Evolutionary conservation across 2,329 filamentous ascomycete genomes (phyloP).

Genomic region (Akanthomyces dipterigenus): DNA sequence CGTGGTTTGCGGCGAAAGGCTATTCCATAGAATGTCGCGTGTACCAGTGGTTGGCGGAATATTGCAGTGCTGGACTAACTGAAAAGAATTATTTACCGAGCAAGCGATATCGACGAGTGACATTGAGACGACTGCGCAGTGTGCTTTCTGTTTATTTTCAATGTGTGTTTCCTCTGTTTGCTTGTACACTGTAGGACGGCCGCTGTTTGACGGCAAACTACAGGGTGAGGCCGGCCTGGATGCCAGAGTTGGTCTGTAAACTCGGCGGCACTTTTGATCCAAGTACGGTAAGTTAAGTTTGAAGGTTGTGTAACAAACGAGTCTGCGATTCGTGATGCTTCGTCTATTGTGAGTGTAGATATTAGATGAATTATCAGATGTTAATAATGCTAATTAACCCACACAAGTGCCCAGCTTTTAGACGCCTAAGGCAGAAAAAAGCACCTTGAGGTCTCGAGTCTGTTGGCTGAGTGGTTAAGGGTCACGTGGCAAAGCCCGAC

Average conservation of each 20-base stretch:
- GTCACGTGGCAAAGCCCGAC: neutral
- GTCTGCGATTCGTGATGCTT: too few relatives aligned
- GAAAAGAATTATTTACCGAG: neutral
- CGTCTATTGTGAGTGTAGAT: too few relatives aligned
- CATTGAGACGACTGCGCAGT: neutral
- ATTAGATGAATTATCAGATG: too few relatives aligned
- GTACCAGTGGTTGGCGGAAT: neutral
- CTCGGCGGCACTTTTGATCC: neutral
- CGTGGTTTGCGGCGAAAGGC: neutral
- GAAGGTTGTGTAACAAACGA: too few relatives aligned
- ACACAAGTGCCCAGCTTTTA: too few relatives aligned
- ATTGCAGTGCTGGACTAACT: neutral
- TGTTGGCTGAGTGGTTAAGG: neutral
- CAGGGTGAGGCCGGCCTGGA: neutral
- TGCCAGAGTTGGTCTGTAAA: neutral
- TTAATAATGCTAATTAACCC: too few relatives aligned
- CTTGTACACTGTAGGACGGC: neutral
- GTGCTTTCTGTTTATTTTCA: neutral
- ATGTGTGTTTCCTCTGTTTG: neutral
- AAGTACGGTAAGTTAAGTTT: too few relatives aligned
- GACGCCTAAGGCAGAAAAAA: neutral
- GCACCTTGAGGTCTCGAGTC: neutral
- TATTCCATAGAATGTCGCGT: too few relatives aligned
- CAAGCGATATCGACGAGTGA: neutral
- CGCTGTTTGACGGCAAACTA: slow-evolving; percentile 3